Evolutionary conservation across 306 rosid genomes (phyloP).

Genomic region (Cucurbita maxima): DNA sequence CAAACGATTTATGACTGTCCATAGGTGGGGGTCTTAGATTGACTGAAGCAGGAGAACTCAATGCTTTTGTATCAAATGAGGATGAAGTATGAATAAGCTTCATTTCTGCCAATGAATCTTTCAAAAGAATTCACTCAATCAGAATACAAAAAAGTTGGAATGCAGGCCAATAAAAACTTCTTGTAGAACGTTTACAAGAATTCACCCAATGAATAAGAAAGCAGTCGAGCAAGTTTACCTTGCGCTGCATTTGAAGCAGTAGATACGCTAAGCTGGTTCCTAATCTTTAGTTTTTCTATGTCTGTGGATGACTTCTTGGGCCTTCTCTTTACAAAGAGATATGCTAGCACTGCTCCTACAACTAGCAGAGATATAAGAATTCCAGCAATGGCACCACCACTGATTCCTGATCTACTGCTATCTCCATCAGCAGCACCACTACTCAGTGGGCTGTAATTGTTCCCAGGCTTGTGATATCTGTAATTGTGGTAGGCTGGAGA

Average conservation of each 20-base stretch:
- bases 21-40: conserved; percentile 92
- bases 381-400: conserved; percentile 90
- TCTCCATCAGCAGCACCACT: conserved; percentile 23
- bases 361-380: conserved; percentile 69
- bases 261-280: conserved; percentile 50
- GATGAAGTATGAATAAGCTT: conserved; percentile 46
- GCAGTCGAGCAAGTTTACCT: conserved; percentile 24
- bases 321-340: conserved; percentile 62
- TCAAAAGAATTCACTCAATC: neutral
- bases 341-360: conserved; percentile 61
- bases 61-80: conserved; percentile 41
- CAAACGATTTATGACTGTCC: conserved; percentile 72
- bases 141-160: neutral
- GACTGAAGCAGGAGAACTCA: conserved; percentile 36
- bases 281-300: conserved; percentile 60
- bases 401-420: conserved; percentile 68
- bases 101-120: conserved; percentile 41
- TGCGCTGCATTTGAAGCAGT: conserved; percentile 45
- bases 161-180: neutral
- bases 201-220: neutral
- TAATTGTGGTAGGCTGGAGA: conserved; percentile 34
- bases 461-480: conserved; percentile 40
- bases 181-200: neutral
- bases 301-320: conserved; percentile 49
- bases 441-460: conserved; percentile 25